Conservation (phyloP, 2,329 filamentous ascomycete species). For the Talaromyces piceae region DNA sequence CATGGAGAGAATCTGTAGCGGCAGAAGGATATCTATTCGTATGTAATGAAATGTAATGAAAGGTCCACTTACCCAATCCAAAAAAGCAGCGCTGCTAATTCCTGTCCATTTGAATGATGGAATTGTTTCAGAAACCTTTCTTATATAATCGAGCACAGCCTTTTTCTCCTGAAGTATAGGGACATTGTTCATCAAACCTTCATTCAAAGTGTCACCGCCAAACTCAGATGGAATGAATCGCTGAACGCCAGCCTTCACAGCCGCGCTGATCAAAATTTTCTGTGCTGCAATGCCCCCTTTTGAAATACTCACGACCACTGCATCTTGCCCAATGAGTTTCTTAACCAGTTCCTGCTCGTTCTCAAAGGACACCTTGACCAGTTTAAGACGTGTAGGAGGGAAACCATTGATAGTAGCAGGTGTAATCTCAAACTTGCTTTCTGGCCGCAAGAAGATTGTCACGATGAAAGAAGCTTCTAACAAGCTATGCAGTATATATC, state of each 20-base stretch:
- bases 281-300: neutral
- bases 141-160: neutral
- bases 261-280: neutral
- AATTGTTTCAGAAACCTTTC: neutral
- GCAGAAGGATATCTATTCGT: too few species aligned
- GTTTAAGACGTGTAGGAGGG: neutral
- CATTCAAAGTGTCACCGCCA: slow-evolving; percentile 1
- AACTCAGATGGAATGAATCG: slow-evolving; percentile 8
- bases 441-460: neutral
- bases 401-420: neutral
- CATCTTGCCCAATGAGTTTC: neutral
- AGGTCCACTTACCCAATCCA: neutral
- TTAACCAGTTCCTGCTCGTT: neutral
- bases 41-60: neutral
- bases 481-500: neutral
- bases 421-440: neutral
- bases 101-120: neutral
- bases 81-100: neutral
- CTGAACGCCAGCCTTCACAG: slow-evolving; percentile 10
- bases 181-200: neutral
- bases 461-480: neutral
- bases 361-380: neutral
- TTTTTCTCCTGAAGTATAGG: neutral
- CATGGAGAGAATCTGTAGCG: too few species aligned
- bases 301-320: neutral